Evolutionary conservation across 352 stramenopile species (phyloP).

Genomic region (Elongisporangium undulatum): DNA sequence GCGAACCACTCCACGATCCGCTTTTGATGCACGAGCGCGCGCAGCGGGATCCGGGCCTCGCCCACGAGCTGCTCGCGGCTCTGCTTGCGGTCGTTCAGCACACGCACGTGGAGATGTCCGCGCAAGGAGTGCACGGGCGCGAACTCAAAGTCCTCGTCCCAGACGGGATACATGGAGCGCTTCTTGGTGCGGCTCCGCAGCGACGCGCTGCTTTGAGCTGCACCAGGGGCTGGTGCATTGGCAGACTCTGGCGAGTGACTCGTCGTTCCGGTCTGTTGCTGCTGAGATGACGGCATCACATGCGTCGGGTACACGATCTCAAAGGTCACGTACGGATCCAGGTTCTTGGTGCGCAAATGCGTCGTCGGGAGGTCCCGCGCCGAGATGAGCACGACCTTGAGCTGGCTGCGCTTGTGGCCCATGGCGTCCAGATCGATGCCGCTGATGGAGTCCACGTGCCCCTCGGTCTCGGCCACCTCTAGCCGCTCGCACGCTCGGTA

Average conservation of each 20-base stretch:
- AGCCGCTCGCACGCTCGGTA: conserved; percentile 56
- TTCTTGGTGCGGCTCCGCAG: conserved; percentile 66
- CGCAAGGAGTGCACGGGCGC: conserved; percentile 54
- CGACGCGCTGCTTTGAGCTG: conserved; percentile 5
- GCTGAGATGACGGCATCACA: conserved; percentile 7
- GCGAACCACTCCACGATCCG: conserved; percentile 56
- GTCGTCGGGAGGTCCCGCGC: conserved; percentile 52
- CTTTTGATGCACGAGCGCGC: conserved; percentile 60
- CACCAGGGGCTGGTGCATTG: conserved; percentile 2
- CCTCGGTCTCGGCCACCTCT: conserved; percentile 32
- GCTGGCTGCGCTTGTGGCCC: conserved; percentile 39
- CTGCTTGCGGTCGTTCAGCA: conserved; percentile 69
- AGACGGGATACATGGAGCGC: conserved; percentile 73
- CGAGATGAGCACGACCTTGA: conserved; percentile 49
- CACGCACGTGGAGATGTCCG: conserved; percentile 52
- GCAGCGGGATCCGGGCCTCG: conserved; percentile 57
- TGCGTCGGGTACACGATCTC: conserved; percentile 57
- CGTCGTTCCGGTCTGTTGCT: background rate
- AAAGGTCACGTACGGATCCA: conserved; percentile 62
- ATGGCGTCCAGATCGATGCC: conserved; percentile 60
- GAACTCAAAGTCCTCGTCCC: conserved; percentile 77
- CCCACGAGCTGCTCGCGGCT: conserved; percentile 65
- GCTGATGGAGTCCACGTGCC: conserved; percentile 38
- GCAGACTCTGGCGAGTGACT: background rate
- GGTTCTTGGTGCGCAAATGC: conserved; percentile 65